These are phyloP conservation scores for Oryza coarctata DNA, from an alignment of 176 grass and related monocot genomes.

Conservation along the genomic window DNA sequence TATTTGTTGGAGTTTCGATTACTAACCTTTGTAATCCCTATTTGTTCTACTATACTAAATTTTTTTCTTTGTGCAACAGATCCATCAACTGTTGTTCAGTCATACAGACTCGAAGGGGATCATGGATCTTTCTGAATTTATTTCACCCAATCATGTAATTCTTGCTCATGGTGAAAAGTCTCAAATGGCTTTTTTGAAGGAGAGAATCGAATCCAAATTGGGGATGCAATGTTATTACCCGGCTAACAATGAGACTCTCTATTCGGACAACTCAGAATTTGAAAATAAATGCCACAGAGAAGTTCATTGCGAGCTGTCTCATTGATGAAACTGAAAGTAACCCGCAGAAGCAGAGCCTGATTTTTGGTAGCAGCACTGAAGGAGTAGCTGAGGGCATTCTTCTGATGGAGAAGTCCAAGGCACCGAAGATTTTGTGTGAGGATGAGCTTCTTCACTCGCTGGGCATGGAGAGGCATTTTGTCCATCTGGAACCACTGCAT, in stretches of 20 bases:
- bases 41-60: slow-evolving; percentile 2
- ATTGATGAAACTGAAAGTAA: slow-evolving; percentile 26
- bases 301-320: slow-evolving; percentile 54
- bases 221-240: slow-evolving; percentile 71
- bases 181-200: slow-evolving; percentile 81
- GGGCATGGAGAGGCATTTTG: slow-evolving; percentile 44
- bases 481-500: slow-evolving; percentile 43
- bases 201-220: slow-evolving; percentile 73
- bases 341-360: background rate
- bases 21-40: background rate
- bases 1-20: background rate
- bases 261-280: slow-evolving; percentile 50
- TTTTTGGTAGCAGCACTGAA: background rate
- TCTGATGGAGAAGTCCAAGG: slow-evolving; percentile 70
- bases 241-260: slow-evolving; percentile 76
- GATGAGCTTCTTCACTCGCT: slow-evolving; percentile 63
- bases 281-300: slow-evolving; percentile 65
- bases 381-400: slow-evolving; percentile 46
- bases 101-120: slow-evolving; percentile 95
- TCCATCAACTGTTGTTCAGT: slow-evolving; percentile 87
- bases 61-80: slow-evolving; percentile 46
- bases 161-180: slow-evolving; percentile 95
- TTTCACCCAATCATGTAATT: slow-evolving; percentile 81
- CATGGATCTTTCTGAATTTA: slow-evolving; percentile 85
- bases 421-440: slow-evolving; percentile 56